A percentile compares a stretch with the other conserved stretches of the same genome.
These are phyloP conservation scores for Cercospora sojina DNA, from an alignment of 2,329 filamentous ascomycete species.

Conservation along the genomic window DNA sequence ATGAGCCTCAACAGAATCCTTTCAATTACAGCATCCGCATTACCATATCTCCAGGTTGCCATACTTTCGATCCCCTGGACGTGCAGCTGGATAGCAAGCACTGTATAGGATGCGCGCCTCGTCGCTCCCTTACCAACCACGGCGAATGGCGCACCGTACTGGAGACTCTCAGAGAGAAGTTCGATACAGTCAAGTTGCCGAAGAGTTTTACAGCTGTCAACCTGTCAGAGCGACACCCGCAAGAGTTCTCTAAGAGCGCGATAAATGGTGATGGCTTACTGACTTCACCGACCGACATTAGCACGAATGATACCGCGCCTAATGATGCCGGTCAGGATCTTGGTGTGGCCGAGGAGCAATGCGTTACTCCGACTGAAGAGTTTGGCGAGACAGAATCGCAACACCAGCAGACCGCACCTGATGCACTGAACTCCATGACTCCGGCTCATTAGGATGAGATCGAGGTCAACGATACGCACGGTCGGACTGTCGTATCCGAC, in stretches of 20 bases:
- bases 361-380: not conserved
- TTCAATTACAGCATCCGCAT: slow-evolving; percentile 97
- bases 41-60: slow-evolving; percentile 90
- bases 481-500: not conserved
- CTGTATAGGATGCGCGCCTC: slow-evolving; percentile 90
- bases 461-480: not conserved
- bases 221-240: slow-evolving; percentile 49
- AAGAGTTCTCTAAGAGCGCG: slow-evolving; percentile 40
- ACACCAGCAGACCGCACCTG: not conserved
- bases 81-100: slow-evolving; percentile 95
- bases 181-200: slow-evolving; percentile 67
- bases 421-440: not conserved
- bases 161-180: slow-evolving; percentile 89
- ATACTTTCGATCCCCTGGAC: slow-evolving; percentile 93
- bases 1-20: slow-evolving; percentile 16
- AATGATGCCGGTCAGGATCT: not conserved
- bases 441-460: slow-evolving; percentile 5
- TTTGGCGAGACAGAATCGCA: not conserved
- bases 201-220: slow-evolving; percentile 54
- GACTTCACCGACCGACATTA: slow-evolving; percentile 5
- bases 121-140: slow-evolving; percentile 84
- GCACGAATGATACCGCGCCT: slow-evolving; percentile 13
- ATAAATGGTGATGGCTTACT: slow-evolving; percentile 11
- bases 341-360: not conserved
- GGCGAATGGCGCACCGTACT: slow-evolving; percentile 97